Base-by-base conservation (phyloP, 139 green algal genomes). In the Mychonastes homosphaera region DNA sequence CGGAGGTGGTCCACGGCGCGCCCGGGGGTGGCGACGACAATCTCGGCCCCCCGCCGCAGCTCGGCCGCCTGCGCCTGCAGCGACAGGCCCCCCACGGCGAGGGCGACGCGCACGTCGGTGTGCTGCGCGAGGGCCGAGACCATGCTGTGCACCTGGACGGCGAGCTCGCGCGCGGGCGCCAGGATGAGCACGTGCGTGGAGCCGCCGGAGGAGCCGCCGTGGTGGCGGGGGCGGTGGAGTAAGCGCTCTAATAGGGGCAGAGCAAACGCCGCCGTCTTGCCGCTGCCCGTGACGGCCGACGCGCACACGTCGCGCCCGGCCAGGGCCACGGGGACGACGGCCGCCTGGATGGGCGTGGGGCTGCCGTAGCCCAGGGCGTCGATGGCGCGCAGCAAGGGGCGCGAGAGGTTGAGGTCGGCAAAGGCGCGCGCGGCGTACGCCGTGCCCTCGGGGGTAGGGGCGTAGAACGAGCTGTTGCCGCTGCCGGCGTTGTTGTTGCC, bases 261-360 rank as follows among this genome's bases (percentile, higher is more conserved):
- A 7, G 78, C 64, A 65, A 97, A 99, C 28, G 92, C 92, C 5
- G 92, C 92, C 7, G 92, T 99, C 77, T 99, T 98, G 58, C 92
- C 92, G 44, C 76, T 90, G 30, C 91, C 91, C 7, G 92, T 98
- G n/a, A 97, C 77, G 4, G 92, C 92, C 27, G 74, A 87, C 48
- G 86, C 92, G 61, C 88, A 94, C 43, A 98, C 89, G 79, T 98
- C 92, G 2, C 92, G 70, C 26, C 92, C 92, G 3, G 82, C 76
- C 32, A 99, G 71, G 13, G 87, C 87, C 19, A 97, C 48, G 0
- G 90, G 92, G 35, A 99, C 85, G 64, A 85, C 92, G 23, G 92
- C 92, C 0, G 92, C 89, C 79, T 97, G 90, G 55, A 98, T 98
- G 30, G 92, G 92, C 3, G 92, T 98, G 24, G 92, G 89, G 13